Percentiles rank a stretch among this genome's conserved stretches.
phyloP scores from a whole-genome alignment of 805 yeast genomes.

The Torulaspora microellipsoides region DNA sequence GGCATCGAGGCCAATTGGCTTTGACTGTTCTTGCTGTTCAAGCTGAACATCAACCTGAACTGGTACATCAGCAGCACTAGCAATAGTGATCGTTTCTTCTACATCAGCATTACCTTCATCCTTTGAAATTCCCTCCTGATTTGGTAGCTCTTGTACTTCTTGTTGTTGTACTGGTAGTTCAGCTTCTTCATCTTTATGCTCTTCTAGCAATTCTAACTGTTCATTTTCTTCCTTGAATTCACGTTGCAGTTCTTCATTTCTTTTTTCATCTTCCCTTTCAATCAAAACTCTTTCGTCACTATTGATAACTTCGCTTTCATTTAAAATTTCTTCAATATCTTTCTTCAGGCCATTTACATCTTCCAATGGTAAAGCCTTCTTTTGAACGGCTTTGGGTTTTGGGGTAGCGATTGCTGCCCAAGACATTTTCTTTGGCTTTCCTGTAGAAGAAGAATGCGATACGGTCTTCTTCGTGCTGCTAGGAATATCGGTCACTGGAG shows the following conservation, averaged over 20 bases:
- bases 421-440: conserved; percentile 39
- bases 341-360: conserved; percentile 34
- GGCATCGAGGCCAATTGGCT: conserved; percentile 8
- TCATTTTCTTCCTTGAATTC: conserved; percentile 5
- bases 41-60: conserved; percentile 17
- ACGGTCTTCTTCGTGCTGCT: too few relatives aligned
- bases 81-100: conserved; percentile 13
- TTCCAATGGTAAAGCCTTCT: conserved; percentile 31
- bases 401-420: conserved; percentile 73
- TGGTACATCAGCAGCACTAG: conserved; percentile 14
- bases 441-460: conserved; percentile 9
- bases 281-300: conserved; percentile 4
- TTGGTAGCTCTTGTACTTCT: conserved; percentile 4
- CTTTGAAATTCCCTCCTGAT: conserved; percentile 6
- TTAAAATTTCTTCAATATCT: conserved; percentile 33
- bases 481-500: conserved; percentile 10
- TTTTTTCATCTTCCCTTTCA: not conserved
- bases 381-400: conserved; percentile 36
- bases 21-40: conserved; percentile 10
- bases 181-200: conserved; percentile 8
- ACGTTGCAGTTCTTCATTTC: not conserved
- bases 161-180: conserved; percentile 10
- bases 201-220: conserved; percentile 6
- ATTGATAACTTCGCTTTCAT: conserved; percentile 6
- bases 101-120: conserved; percentile 11